Conservation (phyloP, 2,329 filamentous ascomycete genomes). For the Neofusicoccum kwambonambiense region DNA sequence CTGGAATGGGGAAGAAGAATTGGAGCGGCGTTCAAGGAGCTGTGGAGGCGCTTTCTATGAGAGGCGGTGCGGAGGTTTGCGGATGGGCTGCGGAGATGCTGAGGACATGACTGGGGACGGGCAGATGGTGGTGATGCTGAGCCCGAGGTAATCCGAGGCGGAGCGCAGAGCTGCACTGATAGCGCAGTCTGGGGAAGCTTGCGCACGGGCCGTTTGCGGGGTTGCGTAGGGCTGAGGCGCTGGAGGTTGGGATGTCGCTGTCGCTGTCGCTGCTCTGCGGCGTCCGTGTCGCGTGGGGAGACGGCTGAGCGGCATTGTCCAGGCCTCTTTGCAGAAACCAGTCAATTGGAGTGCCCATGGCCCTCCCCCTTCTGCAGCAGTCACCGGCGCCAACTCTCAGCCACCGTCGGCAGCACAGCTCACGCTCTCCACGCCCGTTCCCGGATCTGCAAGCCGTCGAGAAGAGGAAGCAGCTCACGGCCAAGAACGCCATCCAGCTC, state of each 20-base stretch:
- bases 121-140: background rate
- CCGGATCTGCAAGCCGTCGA: no score
- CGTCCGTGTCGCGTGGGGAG: background rate
- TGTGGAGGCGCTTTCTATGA: background rate
- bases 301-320: no score
- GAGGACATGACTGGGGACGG: background rate
- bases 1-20: no score
- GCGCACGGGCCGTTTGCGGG: constrained; percentile 6
- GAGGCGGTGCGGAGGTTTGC: background rate
- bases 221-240: background rate
- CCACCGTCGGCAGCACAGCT: no score
- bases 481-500: no score
- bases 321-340: no score
- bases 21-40: background rate
- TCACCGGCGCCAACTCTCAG: no score
- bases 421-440: no score
- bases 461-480: no score
- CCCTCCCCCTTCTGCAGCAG: no score
- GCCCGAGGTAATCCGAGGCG: background rate
- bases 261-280: background rate
- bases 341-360: no score
- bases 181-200: background rate
- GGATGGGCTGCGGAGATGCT: background rate
- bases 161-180: background rate
- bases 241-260: background rate